Base-by-base conservation (phyloP, 2,329 filamentous ascomycete species). In the Aaosphaeria arxii region DNA sequence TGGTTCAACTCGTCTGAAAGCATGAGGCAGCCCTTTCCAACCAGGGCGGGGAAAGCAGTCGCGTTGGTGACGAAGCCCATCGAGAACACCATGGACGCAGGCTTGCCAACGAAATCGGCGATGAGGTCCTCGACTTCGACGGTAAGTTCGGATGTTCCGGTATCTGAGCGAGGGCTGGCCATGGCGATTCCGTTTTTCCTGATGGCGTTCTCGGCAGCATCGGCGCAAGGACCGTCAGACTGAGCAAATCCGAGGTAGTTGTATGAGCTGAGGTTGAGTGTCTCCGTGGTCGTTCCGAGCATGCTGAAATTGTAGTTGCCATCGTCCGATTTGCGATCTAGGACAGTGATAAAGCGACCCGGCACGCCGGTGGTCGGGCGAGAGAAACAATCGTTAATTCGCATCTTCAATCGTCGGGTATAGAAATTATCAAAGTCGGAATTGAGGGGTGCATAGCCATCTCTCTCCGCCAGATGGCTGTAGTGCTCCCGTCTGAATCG, bases 371-470 rank as follows among this genome's bases (percentile, higher is more conserved):
- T 95, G 30, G 88, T 91, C 9, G 92, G 90, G 43, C 94, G 84
- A 58, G 92, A 88, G 70, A 99, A 99, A 76, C 91, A 96, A 72
- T 99, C 94, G 61, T 97, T 95, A 66, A 99, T 90, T 55, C 94
- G 85, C 77, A 91, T 82, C 79, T 99, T 97, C 66, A 99, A 73
- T 52, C 94, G 82, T 48, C 94, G 84, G 48, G 92, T 89, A 73
- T 99, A 99, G 72, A 99, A 99, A 72, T 92, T 97, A 77, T 99
- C 94, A 67, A 99, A 99, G 72, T 99, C 94, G 63, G 91, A 95
- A 72, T 96, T 97, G 56, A 99, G 80, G 2, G 94, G 91, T 7
- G 92, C 94, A 66, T 96, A 97, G 53, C 94, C 94, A 67, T 96
- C 89, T 56, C 84, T 82, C 35, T 87, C 81, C 67, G 88, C 88